Base-by-base conservation (phyloP, 2,329 filamentous ascomycete species). In the Paecilomyces dactylethromorphus region DNA sequence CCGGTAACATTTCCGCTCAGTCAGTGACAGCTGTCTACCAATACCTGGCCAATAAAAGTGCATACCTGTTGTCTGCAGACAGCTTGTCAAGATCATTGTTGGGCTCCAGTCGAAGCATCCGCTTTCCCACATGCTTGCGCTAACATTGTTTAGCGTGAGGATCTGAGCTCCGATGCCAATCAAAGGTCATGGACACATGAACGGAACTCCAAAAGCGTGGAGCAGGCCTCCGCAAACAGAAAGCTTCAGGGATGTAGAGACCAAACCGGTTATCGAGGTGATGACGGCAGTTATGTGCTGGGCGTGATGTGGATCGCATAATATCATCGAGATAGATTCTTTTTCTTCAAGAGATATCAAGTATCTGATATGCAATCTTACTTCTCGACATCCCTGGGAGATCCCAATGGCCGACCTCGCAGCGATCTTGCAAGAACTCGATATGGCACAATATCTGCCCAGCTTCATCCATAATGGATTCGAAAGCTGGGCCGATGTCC, bases 401-500 rank as follows among this genome's bases (percentile, higher is more conserved):
- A 52, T 52, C 50, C 50, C 26, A 29, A 59, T 59, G 58, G 55
- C 55, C 21, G 50, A 57, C 51, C 58, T 56, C 31, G 49, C 32
- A 18, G 53, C 53, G 50, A 39, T 57, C 26, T 54, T 59, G 51
- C 49, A 54, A 49, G 58, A 59, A 49, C 51, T 59, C 49, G 58
- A 52, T 22, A 59, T 59, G 55, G 35, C 58, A 49, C 58, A 59
- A 35, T 59, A 59, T 51, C 21, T 59, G 26, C 33, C 55, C 31
- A 56, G 55, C 21, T 59, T 59, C 18, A 54, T 57, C 26, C 54
- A 53, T 12, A 59, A 59, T 57, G 58, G 58, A 13, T 59, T 59
- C 31, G 58, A 59, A 31, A 59, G 45, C 26, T 59, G 58, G 58
- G 39, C 56, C 6, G 58, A 59, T 53, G 58, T 59, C n/a, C 51